Evolutionary conservation across 495 filamentous ascomycete species (phyloP).

Genomic region (Aspergillus diversus): DNA sequence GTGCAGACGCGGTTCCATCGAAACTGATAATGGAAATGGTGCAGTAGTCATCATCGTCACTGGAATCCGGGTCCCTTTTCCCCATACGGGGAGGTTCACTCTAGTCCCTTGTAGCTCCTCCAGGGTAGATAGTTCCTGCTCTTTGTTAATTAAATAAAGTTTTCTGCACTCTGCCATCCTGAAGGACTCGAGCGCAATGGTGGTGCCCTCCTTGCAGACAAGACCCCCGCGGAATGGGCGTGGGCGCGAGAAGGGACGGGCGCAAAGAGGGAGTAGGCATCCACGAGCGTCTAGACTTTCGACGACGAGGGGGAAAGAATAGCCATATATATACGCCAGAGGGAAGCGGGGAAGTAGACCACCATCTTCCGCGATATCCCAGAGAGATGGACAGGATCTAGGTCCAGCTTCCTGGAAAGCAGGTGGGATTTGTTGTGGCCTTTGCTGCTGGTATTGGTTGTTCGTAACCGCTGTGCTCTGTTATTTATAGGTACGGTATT

Average conservation of each 20-base stretch:
- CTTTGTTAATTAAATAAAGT: not conserved
- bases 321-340: not conserved
- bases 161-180: not conserved
- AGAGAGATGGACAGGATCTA: constrained; percentile 1
- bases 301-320: not conserved
- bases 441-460: constrained; percentile 1
- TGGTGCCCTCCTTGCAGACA: not conserved
- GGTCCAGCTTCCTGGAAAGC: not conserved
- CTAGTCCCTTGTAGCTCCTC: no score
- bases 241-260: not conserved
- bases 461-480: not conserved
- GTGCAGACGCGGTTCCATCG: not conserved
- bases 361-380: no score
- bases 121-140: not conserved
- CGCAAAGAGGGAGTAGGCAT: not conserved
- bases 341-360: not conserved
- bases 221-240: not conserved
- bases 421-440: not conserved
- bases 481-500: not conserved
- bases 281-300: constrained; percentile 1
- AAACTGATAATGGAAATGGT: not conserved
- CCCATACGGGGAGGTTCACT: no score
- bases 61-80: not conserved
- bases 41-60: not conserved
- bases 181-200: not conserved